Conservation (phyloP, 202 grass and related monocot species). For the Thinopyrum obtusiflorum region DNA sequence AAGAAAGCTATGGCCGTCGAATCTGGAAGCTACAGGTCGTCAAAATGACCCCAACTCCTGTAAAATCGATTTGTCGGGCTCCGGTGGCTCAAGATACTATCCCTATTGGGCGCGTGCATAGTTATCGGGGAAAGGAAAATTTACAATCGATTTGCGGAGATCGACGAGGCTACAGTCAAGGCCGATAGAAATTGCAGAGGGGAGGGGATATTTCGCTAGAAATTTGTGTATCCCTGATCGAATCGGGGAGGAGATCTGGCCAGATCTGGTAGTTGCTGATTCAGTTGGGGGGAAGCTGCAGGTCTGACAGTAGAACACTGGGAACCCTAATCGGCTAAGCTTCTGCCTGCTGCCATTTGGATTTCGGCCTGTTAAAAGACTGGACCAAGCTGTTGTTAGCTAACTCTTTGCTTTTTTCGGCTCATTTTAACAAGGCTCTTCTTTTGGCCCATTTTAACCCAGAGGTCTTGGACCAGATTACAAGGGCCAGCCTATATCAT, state of each 20-base stretch:
- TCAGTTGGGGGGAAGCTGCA: background rate
- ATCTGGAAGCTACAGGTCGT: constrained; percentile 13
- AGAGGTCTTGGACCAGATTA: no score
- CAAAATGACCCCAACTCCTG: constrained; percentile 15
- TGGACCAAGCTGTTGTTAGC: background rate
- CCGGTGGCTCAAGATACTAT: background rate
- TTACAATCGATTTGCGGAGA: background rate
- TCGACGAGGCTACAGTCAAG: no score
- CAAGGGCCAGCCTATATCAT: no score
- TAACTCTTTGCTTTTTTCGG: no score
- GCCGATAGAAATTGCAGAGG: background rate
- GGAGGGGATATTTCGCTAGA: background rate
- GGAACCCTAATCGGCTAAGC: background rate
- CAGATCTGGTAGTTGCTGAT: background rate
- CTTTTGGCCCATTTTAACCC: no score
- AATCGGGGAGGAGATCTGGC: background rate
- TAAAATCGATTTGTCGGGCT: background rate
- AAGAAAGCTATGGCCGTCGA: constrained; percentile 16
- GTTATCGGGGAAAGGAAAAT: background rate
- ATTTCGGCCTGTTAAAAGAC: background rate
- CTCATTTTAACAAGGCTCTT: no score
- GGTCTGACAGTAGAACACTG: background rate
- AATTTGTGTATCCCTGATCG: background rate
- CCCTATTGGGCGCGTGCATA: background rate
- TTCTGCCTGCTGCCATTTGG: no score